These are phyloP conservation scores for Pichia cabralensis DNA, from an alignment of 805 yeast genomes.

Conservation along the genomic window DNA sequence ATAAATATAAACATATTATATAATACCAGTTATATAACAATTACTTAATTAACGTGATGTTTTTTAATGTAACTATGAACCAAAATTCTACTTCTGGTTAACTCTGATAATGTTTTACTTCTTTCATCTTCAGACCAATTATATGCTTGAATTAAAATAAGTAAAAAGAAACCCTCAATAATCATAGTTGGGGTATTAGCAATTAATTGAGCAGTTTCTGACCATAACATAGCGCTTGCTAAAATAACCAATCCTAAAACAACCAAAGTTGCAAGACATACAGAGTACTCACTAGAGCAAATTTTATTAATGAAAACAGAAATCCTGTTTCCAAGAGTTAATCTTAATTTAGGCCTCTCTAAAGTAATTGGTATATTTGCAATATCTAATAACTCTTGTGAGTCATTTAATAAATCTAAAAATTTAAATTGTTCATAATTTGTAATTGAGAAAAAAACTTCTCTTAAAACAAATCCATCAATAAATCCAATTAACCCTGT, in stretches of 20 bases:
- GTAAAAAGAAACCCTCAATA: conserved; percentile 32
- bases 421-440: conserved; percentile 18
- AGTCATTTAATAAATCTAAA: conserved; percentile 23
- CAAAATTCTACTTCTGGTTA: conserved; percentile 10
- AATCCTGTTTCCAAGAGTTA: conserved; percentile 7
- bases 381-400: conserved; percentile 21
- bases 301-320: conserved; percentile 19
- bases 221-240: conserved; percentile 29
- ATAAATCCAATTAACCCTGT: conserved; percentile 35
- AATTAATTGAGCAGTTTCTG: conserved; percentile 31
- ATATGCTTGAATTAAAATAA: conserved; percentile 31
- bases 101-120: conserved; percentile 7
- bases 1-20: too few species aligned
- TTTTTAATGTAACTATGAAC: conserved; percentile 5
- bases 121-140: conserved; percentile 16
- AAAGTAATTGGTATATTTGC: conserved; percentile 17
- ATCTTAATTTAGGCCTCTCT: conserved; percentile 4
- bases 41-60: not conserved
- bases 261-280: conserved; percentile 18
- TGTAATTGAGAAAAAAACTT: conserved; percentile 26
- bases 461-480: conserved; percentile 34
- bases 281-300: conserved; percentile 28
- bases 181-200: conserved; percentile 36
- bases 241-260: conserved; percentile 25
- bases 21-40: too few species aligned